phyloP scores from a whole-genome alignment of 805 yeast species.

The Candida jianshihensis region DNA sequence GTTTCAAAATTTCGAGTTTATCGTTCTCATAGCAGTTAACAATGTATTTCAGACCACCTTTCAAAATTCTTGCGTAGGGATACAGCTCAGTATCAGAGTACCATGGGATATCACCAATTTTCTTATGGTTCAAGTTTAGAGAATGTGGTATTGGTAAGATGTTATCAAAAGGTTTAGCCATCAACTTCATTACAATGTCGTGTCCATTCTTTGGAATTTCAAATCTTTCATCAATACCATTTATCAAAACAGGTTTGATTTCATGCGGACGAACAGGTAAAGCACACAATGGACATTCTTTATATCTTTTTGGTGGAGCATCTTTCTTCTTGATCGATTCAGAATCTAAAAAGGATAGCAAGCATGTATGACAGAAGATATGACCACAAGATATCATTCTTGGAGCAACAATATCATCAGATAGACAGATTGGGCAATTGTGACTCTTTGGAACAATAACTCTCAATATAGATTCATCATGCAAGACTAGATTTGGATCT shows the following conservation, averaged over 20 bases:
- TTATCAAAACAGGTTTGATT: constrained; percentile 57
- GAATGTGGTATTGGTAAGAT: constrained; percentile 46
- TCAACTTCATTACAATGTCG: constrained; percentile 53
- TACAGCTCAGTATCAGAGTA: constrained; percentile 30
- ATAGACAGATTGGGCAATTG: constrained; percentile 87
- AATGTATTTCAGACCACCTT: constrained; percentile 52
- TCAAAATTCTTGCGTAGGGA: constrained; percentile 61
- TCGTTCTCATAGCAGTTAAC: constrained; percentile 54
- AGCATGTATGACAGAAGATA: constrained; percentile 77
- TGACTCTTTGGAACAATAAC: constrained; percentile 71
- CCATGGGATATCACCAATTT: constrained; percentile 51
- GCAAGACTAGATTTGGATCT: constrained; percentile 74
- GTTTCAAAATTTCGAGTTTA: constrained; percentile 41
- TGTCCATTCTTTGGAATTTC: constrained; percentile 53
- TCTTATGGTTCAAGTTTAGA: constrained; percentile 29
- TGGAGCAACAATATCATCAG: constrained; percentile 83
- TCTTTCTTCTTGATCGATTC: constrained; percentile 29
- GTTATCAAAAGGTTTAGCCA: constrained; percentile 44
- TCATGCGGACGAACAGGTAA: constrained; percentile 47
- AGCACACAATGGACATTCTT: constrained; percentile 79
- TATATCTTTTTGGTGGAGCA: constrained; percentile 40
- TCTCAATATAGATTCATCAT: constrained; percentile 53
- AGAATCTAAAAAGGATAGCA: constrained; percentile 62
- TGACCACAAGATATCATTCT: constrained; percentile 96
- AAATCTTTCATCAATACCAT: constrained; percentile 41